These are phyloP conservation scores for Porcisia hertigi DNA, from an alignment of 208 protist species.

Conservation along the genomic window DNA sequence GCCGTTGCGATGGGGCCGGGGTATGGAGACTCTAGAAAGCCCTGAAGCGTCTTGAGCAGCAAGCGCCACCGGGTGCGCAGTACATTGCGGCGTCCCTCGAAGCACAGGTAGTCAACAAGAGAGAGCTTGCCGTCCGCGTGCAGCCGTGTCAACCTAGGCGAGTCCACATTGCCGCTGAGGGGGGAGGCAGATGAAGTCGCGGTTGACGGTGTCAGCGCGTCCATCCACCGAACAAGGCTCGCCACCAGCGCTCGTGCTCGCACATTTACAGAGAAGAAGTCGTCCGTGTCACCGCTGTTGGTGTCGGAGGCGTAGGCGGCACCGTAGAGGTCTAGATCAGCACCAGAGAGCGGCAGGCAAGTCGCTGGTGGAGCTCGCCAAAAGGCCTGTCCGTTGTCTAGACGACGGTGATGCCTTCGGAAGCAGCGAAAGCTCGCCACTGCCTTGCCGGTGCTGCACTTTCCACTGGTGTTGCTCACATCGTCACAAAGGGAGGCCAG, in stretches of 20 bases:
- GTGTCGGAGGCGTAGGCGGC: conserved; percentile 46
- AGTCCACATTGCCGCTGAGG: neutral
- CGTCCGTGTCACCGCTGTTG: conserved; percentile 3
- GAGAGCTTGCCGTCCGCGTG: conserved; percentile 4
- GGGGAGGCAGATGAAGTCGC: neutral
- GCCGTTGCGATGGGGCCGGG: conserved; percentile 55
- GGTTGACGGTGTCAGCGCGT: conserved; percentile 14
- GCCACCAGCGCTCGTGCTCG: conserved; percentile 37
- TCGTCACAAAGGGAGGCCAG: conserved; percentile 16
- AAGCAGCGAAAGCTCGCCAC: conserved; percentile 15
- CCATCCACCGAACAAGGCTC: conserved; percentile 39
- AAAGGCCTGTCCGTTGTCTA: conserved; percentile 13
- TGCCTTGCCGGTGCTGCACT: neutral
- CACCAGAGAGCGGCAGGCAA: conserved; percentile 17
- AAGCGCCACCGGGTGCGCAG: conserved; percentile 50
- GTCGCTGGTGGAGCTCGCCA: conserved; percentile 9
- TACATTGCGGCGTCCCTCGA: conserved; percentile 28
- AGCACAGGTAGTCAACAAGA: conserved; percentile 36
- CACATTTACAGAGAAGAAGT: conserved; percentile 54
- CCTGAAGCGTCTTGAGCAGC: conserved; percentile 44
- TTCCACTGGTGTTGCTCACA: neutral
- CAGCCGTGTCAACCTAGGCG: neutral
- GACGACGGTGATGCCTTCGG: conserved; percentile 23
- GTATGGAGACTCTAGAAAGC: conserved; percentile 43
- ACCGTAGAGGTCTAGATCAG: conserved; percentile 39